These are phyloP conservation scores for Ballota nigra DNA, from an alignment of 257 asterid genomes.

Conservation along the genomic window DNA sequence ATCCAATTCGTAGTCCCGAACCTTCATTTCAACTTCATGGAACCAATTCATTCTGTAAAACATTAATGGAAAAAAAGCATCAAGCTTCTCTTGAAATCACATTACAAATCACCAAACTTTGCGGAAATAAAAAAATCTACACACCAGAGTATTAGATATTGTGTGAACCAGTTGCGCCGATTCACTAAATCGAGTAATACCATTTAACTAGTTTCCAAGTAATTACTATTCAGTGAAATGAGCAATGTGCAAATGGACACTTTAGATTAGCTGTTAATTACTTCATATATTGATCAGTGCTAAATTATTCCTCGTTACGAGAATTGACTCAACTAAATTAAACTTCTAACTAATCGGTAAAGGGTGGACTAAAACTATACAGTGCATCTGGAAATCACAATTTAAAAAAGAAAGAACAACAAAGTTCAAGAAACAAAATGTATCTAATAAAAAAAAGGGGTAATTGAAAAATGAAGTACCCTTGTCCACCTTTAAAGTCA, in stretches of 20 bases:
- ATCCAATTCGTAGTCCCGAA: slow-evolving; percentile 90
- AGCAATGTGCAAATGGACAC: no score
- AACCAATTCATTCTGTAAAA: slow-evolving; percentile 57
- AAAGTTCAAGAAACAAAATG: not conserved
- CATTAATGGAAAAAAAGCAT: not conserved
- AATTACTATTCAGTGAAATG: no score
- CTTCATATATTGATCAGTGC: no score
- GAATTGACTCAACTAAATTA: not conserved
- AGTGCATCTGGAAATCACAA: not conserved
- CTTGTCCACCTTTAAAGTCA: slow-evolving; percentile 59
- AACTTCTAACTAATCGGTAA: slow-evolving; percentile 1
- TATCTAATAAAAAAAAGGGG: not conserved
- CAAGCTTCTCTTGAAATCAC: not conserved
- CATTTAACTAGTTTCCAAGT: no score
- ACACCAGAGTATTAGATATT: not conserved
- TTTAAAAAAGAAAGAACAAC: not conserved
- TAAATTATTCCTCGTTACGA: not conserved
- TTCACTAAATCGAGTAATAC: no score
- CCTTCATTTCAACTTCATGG: slow-evolving; percentile 80
- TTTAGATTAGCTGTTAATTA: no score
- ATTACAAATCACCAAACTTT: not conserved
- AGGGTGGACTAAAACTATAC: not conserved
- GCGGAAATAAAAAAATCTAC: not conserved
- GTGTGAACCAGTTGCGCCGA: no score
- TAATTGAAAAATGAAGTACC: slow-evolving; percentile 35